Conservation (phyloP, 1,284 basidiomycete genomes). For the Phlebopus sp. region DNA sequence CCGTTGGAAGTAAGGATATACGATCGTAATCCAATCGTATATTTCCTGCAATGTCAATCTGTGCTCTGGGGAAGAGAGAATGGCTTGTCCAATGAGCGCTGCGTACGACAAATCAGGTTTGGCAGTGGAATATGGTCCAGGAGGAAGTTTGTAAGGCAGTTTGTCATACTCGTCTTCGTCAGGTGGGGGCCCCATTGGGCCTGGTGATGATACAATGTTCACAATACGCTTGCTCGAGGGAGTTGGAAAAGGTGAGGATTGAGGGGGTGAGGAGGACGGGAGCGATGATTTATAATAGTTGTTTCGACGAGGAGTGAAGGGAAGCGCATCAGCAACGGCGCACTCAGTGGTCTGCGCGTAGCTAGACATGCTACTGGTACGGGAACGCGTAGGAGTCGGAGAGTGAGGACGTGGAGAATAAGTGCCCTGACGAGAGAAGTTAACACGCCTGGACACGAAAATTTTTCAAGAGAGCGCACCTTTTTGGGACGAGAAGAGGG, state of each 20-base stretch:
- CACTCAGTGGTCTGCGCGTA: conserved; percentile 36
- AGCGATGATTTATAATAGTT: conserved; percentile 46
- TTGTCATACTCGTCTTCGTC: conserved; percentile 57
- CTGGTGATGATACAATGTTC: conserved; percentile 77
- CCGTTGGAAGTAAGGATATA: conserved; percentile 90
- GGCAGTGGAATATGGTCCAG: conserved; percentile 73
- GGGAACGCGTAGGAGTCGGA: conserved; percentile 33
- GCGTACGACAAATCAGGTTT: conserved; percentile 91
- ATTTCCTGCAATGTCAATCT: conserved; percentile 93
- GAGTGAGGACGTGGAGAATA: conserved; percentile 21
- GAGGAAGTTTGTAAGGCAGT: conserved; percentile 74
- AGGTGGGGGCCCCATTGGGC: conserved; percentile 62
- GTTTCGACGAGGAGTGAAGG: conserved; percentile 44
- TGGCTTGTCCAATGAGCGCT: conserved; percentile 92
- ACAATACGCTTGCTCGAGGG: conserved; percentile 52
- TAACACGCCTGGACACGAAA: conserved; percentile 3
- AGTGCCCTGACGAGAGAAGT: conserved; percentile 15
- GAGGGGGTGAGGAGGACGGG: conserved; percentile 47
- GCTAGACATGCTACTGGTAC: conserved; percentile 21
- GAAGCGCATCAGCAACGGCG: conserved; percentile 24
- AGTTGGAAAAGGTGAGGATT: conserved; percentile 48
- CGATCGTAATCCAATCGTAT: conserved; percentile 92
- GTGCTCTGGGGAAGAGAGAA: conserved; percentile 80
- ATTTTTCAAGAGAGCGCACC: conserved; percentile 18
- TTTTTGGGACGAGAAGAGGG: conserved; percentile 34